Conservation (phyloP, 2,329 filamentous ascomycete genomes). For the Periconia macrospinosa region DNA sequence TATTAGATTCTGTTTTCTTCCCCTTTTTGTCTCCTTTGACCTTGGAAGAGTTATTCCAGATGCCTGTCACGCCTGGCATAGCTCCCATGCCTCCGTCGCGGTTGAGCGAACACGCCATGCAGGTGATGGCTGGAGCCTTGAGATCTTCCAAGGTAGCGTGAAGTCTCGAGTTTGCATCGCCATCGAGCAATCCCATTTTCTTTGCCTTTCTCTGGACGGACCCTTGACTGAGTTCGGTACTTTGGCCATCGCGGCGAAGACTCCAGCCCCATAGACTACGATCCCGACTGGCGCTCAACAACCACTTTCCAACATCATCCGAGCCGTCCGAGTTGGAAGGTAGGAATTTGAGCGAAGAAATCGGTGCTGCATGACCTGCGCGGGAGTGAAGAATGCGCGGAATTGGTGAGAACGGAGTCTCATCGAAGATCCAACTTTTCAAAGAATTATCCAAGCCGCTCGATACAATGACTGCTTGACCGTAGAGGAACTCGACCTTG, state of each 20-base stretch:
- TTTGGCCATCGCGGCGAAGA: slow-evolving; percentile 90
- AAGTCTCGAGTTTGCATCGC: slow-evolving; percentile 60
- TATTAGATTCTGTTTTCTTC: slow-evolving; percentile 72
- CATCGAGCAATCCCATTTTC: slow-evolving; percentile 74
- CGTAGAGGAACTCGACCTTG: slow-evolving; percentile 84
- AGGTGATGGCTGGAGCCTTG: slow-evolving; percentile 89
- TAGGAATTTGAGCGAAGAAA: slow-evolving; percentile 81
- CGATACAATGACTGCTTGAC: slow-evolving; percentile 86
- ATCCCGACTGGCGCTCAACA: slow-evolving; percentile 86
- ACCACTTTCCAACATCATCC: slow-evolving; percentile 88
- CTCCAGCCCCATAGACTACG: slow-evolving; percentile 96
- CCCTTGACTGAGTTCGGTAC: slow-evolving; percentile 89
- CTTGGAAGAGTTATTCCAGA: slow-evolving; percentile 77
- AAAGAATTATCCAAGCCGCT: slow-evolving; percentile 92
- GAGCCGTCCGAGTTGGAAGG: slow-evolving; percentile 87
- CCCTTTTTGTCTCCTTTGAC: slow-evolving; percentile 53
- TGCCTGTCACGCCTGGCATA: slow-evolving; percentile 72
- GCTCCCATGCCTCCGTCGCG: slow-evolving; percentile 92
- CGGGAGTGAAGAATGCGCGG: slow-evolving; percentile 83
- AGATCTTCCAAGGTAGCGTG: slow-evolving; percentile 69
- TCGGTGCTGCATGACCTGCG: slow-evolving; percentile 84
- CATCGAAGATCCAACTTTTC: slow-evolving; percentile 95
- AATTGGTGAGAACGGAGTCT: slow-evolving; percentile 83
- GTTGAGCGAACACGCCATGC: slow-evolving; percentile 88
- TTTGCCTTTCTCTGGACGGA: slow-evolving; percentile 85